Evolutionary conservation across 192 early-diverging fungal species (phyloP).

Genomic region (Podila horticola): DNA sequence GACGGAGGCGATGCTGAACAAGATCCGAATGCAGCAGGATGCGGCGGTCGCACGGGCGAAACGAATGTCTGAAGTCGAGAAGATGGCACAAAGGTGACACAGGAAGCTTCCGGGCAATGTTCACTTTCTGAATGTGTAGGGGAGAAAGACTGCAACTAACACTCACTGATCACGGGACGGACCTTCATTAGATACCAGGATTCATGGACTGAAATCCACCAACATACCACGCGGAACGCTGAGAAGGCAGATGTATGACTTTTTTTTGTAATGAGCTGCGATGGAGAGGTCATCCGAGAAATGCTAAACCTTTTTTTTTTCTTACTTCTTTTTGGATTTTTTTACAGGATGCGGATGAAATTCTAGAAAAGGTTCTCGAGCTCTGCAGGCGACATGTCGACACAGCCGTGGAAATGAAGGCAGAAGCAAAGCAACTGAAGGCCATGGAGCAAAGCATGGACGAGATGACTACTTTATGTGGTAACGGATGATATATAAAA

Average conservation of each 20-base stretch:
- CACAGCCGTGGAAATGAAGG: slow-evolving; percentile 6
- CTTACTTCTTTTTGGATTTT: no score
- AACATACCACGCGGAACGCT: slow-evolving; percentile 33
- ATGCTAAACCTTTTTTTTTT: no score
- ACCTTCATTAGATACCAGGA: slow-evolving; percentile 39
- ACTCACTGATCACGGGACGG: not conserved
- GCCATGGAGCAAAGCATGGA: slow-evolving; percentile 25
- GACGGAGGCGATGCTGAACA: slow-evolving; percentile 31
- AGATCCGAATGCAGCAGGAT: slow-evolving; percentile 29
- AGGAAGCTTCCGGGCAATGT: not conserved
- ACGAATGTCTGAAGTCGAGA: slow-evolving; percentile 34
- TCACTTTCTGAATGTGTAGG: no score
- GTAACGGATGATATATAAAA: slow-evolving; percentile 1
- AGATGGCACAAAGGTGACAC: slow-evolving; percentile 41
- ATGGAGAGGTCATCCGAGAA: no score
- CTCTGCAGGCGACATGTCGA: slow-evolving; percentile 27
- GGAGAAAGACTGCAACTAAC: not conserved
- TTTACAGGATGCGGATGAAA: slow-evolving; percentile 43
- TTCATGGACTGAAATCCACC: slow-evolving; percentile 47
- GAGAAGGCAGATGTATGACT: slow-evolving; percentile 42
- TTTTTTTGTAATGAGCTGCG: not conserved
- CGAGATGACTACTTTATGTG: slow-evolving; percentile 21
- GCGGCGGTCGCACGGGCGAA: slow-evolving; percentile 7
- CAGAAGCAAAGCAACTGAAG: slow-evolving; percentile 24
- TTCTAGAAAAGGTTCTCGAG: slow-evolving; percentile 35